These are phyloP conservation scores for Rhodotorula sphaerocarpa DNA, from an alignment of 768 basidiomycete species.

Conservation along the genomic window DNA sequence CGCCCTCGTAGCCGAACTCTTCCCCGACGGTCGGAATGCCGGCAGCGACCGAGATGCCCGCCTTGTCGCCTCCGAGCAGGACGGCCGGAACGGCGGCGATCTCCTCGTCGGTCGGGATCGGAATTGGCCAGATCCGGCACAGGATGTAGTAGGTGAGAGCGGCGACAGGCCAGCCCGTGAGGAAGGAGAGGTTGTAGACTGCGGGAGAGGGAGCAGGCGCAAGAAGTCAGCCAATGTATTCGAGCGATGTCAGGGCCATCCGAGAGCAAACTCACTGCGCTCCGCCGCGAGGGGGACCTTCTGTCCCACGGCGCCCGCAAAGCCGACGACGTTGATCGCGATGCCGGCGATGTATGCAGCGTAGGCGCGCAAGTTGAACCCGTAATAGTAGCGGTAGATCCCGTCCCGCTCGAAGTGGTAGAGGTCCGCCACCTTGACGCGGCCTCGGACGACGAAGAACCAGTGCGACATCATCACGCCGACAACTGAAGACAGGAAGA, in stretches of 20 bases:
- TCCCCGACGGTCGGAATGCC: constrained; percentile 1
- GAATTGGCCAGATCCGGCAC: constrained; percentile 57
- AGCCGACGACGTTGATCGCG: constrained; percentile 72
- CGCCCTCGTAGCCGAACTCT: neutral
- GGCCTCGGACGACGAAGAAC: constrained; percentile 62
- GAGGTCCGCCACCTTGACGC: constrained; percentile 63
- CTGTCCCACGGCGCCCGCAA: constrained; percentile 62
- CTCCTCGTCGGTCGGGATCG: constrained; percentile 46
- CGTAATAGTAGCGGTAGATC: constrained; percentile 63
- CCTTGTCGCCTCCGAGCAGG: neutral
- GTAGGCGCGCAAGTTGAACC: constrained; percentile 61
- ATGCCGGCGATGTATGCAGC: constrained; percentile 58
- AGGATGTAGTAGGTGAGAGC: constrained; percentile 56
- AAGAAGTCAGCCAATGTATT: neutral
- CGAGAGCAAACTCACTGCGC: constrained; percentile 42
- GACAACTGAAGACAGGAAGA: constrained; percentile 65
- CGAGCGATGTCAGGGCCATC: neutral
- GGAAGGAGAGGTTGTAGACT: constrained; percentile 69
- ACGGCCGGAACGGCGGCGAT: constrained; percentile 6
- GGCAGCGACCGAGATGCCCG: neutral
- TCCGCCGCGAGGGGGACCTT: constrained; percentile 61
- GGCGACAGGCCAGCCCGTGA: constrained; percentile 70
- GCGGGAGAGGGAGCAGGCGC: neutral
- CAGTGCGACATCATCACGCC: constrained; percentile 61
- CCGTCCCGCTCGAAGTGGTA: constrained; percentile 48